phyloP scores from a whole-genome alignment of 495 filamentous ascomycete genomes.

The Neurospora sp. region DNA sequence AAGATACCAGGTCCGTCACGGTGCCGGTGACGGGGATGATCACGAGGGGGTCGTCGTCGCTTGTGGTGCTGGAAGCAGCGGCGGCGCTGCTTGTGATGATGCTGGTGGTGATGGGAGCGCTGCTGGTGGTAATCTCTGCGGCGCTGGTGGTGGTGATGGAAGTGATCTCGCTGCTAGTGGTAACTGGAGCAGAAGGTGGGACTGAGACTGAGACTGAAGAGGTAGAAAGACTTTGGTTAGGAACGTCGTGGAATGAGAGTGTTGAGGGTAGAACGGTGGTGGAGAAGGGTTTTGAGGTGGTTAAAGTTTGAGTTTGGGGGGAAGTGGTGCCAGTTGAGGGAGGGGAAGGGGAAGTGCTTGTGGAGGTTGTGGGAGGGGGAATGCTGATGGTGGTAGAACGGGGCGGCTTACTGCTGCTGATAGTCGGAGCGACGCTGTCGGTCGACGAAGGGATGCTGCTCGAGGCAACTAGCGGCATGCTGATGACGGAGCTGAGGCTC shows the following conservation, averaged over 20 bases:
- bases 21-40: neutral
- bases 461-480: neutral
- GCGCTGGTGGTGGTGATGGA: neutral
- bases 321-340: too few relatives aligned
- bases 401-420: neutral
- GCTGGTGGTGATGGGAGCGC: neutral
- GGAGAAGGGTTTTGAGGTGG: neutral
- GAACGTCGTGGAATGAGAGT: neutral
- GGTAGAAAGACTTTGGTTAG: neutral
- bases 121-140: neutral
- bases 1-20: neutral
- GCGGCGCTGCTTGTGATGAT: neutral
- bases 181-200: neutral
- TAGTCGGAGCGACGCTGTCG: fast-evolving
- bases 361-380: neutral
- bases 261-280: neutral
- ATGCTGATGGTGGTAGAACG: neutral
- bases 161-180: neutral
- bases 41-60: neutral
- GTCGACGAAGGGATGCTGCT: neutral
- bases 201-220: neutral
- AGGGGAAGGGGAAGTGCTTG: too few relatives aligned
- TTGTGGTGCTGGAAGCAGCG: neutral
- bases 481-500: neutral
- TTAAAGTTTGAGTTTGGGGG: neutral